phyloP scores from a whole-genome alignment of 768 basidiomycete species.

The Termitomyces sp. region DNA sequence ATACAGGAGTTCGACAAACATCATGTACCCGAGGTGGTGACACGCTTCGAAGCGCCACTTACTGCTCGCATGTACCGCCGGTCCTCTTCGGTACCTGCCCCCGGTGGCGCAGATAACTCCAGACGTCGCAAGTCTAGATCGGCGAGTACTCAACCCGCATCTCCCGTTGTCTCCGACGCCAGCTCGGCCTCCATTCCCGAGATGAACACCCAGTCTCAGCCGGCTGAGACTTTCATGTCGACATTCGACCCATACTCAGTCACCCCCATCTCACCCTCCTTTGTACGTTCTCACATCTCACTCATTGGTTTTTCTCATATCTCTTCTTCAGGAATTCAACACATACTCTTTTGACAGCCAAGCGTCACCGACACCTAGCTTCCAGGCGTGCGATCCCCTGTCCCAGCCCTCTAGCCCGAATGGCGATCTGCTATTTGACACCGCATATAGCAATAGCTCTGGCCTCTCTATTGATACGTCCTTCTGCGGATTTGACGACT shows the following conservation, averaged over 20 bases:
- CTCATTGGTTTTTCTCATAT: background rate
- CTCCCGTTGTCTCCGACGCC: conserved; percentile 18
- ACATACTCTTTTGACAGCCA: conserved; percentile 41
- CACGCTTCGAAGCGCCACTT: conserved; percentile 68
- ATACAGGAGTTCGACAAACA: conserved; percentile 50
- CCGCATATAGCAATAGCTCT: conserved; percentile 9
- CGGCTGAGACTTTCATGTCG: conserved; percentile 25
- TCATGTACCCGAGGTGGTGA: conserved; percentile 55
- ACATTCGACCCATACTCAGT: conserved; percentile 27
- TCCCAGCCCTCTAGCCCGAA: conserved; percentile 17
- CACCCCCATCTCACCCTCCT: conserved; percentile 37
- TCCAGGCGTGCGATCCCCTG: conserved; percentile 21
- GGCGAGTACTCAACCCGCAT: conserved; percentile 31
- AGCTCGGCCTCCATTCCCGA: conserved; percentile 12
- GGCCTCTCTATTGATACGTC: conserved; percentile 35
- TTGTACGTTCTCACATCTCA: conserved; percentile 34
- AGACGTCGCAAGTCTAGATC: conserved; percentile 24
- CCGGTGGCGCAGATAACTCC: conserved; percentile 30
- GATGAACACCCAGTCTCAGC: conserved; percentile 16
- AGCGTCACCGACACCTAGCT: conserved; percentile 22
- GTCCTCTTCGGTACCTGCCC: conserved; percentile 56
- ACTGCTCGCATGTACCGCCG: conserved; percentile 67
- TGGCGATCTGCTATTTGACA: conserved; percentile 7
- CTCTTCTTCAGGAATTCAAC: conserved; percentile 31
- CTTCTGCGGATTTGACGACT: conserved; percentile 29